Base-by-base conservation (phyloP, 2,329 filamentous ascomycete genomes). In the Neoarthrinium moseri region DNA sequence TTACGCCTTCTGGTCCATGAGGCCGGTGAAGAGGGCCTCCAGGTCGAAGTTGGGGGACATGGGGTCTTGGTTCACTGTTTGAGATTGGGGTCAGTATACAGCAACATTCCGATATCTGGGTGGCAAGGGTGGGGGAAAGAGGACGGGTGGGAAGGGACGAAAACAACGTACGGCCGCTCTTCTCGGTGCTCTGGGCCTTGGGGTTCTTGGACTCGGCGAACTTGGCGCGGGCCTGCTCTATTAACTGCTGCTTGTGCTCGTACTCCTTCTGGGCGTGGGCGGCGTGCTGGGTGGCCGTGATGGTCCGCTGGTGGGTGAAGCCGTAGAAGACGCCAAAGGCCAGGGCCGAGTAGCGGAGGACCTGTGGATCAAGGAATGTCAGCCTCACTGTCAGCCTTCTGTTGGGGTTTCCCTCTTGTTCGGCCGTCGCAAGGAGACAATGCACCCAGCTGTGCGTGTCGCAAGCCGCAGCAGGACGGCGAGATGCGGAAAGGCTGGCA, bases 301-400 rank as follows among this genome's bases (percentile, higher is more conserved):
- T 86, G 52, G 83, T 81, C 65, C 86, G 79, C 77, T 99, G 94
- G 78, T 96, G 92, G 72, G 86, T 89, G 77, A 96, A 84, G 70
- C 94, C 94, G 78, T 99, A 99, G 75, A 96, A 86, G 67, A 97
- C 76, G 68, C 94, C 94, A 64, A 90, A 78, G 65, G 85, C 88
- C 58, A 99, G 88, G 67, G 91, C 91, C 66, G 91, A 92, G 81
- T 92, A 99, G 74, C 94, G 91, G 71, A 97, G 83, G 71, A 99
- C 92, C 94, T 99, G 71, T 43, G 60, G 18, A 5, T n/a, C n/a
- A n/a, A n/a, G n/a, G n/a, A n/a, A n/a, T n/a, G n/a, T n/a, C n/a
- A n/a, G n/a, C n/a, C n/a, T n/a, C n/a, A n/a, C 34, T 33, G 17
- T 36, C 23, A 29, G 41, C 32, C 30, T 21, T 37, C 7, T 20